These are phyloP conservation scores for Calophaca sinica DNA, from an alignment of 306 rosid genomes.

Conservation along the genomic window DNA sequence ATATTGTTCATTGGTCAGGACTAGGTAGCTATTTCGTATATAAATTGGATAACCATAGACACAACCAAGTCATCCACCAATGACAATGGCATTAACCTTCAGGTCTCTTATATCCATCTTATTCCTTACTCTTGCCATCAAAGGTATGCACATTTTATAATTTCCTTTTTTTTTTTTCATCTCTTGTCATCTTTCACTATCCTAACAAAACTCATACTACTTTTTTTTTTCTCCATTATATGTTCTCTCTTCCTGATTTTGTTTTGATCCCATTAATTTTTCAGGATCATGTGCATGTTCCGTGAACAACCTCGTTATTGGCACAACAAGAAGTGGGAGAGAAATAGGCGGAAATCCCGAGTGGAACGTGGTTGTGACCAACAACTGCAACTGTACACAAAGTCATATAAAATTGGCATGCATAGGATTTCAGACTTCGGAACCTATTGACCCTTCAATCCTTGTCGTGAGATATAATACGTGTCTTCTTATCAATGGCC, in stretches of 20 bases:
- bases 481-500: conserved; percentile 58
- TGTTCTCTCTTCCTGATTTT: not conserved
- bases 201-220: no score
- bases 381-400: conserved; percentile 59
- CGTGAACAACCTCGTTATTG: conserved; percentile 56
- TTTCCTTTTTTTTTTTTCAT: no score
- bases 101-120: no score
- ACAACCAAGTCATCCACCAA: no score
- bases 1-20: no score
- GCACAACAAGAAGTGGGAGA: conserved; percentile 58
- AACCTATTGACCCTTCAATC: conserved; percentile 46
- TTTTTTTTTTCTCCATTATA: no score
- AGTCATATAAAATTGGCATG: conserved; percentile 45
- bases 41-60: no score
- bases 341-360: conserved; percentile 54
- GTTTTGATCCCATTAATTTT: not conserved
- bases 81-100: no score
- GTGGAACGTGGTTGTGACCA: conserved; percentile 67
- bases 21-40: no score
- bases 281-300: conserved; percentile 58
- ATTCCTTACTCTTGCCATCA: no score
- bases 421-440: conserved; percentile 53
- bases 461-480: conserved; percentile 41
- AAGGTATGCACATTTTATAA: no score
- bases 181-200: no score